Evolutionary conservation across 192 early-diverging fungal genomes (phyloP), one percentile per base, ranked within the genome.

Genomic region (Podila clonocystis): DNA sequence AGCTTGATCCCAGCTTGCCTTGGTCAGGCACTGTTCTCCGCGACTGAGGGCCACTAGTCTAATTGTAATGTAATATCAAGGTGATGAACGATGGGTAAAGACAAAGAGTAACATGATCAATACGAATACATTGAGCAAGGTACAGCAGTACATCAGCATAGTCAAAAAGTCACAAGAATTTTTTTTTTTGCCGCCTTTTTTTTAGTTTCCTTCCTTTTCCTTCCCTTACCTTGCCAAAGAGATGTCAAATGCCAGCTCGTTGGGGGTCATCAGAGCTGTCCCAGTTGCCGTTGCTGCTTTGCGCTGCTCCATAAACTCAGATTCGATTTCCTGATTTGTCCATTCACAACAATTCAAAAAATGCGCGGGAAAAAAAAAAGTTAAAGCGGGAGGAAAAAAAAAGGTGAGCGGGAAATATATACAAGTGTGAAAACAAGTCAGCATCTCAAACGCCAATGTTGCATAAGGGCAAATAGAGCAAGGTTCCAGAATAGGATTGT

Each of bases 221-320:
- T 19, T 20, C 52, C 20, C 50, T 57, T 80, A 80, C 77, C 77
- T 80, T 69, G 77, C 77, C 9, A 80, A 58, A 0, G 71, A 80
- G 28, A 80, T 80, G 13, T 69, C 72, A 62, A 73, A 69, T 3
- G 77, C 77, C 22, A 80, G 70, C 41, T 80, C 77, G 34, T 73
- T 68, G 31, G 77, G 70, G 4, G 70, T 80, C 13, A 65, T 72
- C 66, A 72, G 62, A 22, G 61, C 30, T 28, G 77, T 73, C 28
- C 70, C 70, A 11, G 67, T 71, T 22, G 67, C 77, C 31, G 62
- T 63, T 13, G 77, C 77, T 2, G 70, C 77, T 55, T 69, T 80
- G 41, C 77, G 77, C 29, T 73, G 70, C 48, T 80, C 70, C 77
- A 80, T 72, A 45, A 80, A 80, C 50, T 80, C 77, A 17, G 55